Conservation (phyloP, 768 basidiomycete genomes). For the Multifurca ochricompacta region DNA sequence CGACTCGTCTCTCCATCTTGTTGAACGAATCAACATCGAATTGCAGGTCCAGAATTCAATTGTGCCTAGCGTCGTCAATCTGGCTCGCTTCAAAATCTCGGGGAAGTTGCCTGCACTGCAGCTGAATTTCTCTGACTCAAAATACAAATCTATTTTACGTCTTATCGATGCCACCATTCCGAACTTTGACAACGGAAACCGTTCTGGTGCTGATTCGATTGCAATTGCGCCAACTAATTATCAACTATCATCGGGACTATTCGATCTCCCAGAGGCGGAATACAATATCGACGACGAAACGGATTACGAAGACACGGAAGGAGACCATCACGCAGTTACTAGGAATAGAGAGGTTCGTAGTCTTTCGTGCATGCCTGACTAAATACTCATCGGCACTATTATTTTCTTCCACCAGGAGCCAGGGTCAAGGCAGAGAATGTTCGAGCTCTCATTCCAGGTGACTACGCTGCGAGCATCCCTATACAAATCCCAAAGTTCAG, state of each 20-base stretch:
- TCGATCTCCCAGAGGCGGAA: slow-evolving; percentile 47
- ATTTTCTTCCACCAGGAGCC: slow-evolving; percentile 25
- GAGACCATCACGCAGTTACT: slow-evolving; percentile 60
- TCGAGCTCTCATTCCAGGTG: slow-evolving; percentile 85
- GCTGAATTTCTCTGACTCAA: slow-evolving; percentile 84
- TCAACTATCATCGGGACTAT: slow-evolving; percentile 48
- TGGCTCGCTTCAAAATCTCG: slow-evolving; percentile 84
- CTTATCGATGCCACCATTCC: slow-evolving; percentile 89
- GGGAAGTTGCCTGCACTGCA: slow-evolving; percentile 83
- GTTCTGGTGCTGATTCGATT: slow-evolving; percentile 9
- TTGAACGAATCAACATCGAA: slow-evolving; percentile 88
- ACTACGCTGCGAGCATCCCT: slow-evolving; percentile 73
- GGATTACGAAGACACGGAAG: slow-evolving; percentile 33
- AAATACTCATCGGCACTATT: neutral
- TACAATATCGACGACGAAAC: slow-evolving; percentile 62
- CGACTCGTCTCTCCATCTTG: slow-evolving; percentile 64
- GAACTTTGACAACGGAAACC: slow-evolving; percentile 50
- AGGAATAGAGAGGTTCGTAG: slow-evolving; percentile 40
- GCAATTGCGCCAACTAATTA: slow-evolving; percentile 30
- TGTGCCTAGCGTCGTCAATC: slow-evolving; percentile 69
- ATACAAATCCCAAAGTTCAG: slow-evolving; percentile 56
- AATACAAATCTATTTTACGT: slow-evolving; percentile 88
- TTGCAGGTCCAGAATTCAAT: slow-evolving; percentile 90
- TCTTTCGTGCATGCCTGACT: neutral
- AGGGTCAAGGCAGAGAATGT: slow-evolving; percentile 50